Base-by-base conservation (phyloP, 371 early-diverging fungal genomes). In the Mortierella sp. region DNA sequence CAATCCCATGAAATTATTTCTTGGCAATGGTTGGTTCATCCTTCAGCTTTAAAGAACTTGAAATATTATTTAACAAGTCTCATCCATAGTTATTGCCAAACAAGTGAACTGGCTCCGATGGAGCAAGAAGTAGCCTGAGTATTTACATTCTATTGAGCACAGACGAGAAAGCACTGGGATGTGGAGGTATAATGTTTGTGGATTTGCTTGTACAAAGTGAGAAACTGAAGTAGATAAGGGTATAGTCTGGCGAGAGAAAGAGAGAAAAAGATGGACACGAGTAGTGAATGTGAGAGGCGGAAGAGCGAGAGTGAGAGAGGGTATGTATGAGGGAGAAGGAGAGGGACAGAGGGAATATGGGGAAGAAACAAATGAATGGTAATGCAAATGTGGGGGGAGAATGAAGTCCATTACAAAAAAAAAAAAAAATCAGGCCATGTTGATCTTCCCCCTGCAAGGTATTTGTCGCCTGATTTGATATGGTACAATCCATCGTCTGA, bases 101-200 rank as follows among this genome's bases (percentile, higher is more conserved):
- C 13, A 47, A 47, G 19, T 16, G 11, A 10, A 0, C 47, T 36
- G 36, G 6, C 36, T 36, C 36, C 4, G 36, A 43, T 43, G 45
- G 45, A 43, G 45, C 21, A 52, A 52, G 16, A 21, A 52, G 52
- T 19, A 9, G n/a, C 52, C 52, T 52, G 52, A 22, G 52, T 52
- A 52, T 52, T 52, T 52, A 52, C 52, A 52, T 52, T 52, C 52
- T n/a, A 52, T 52, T 52, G 22, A 52, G 52, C 21, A 47, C 47
- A 47, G 47, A 47, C 5, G 11, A 16, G 19, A 47, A 52, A 16
- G 45, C 10, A 43, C 45, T 43, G 16, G 10, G 10, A 4, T 7
- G 10, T 43, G 15, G 45, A 10, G 16, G 45, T 13, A 43, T 43
- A 15, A 43, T 13, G 45, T 43, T 13, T 43, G 45, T 16, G 45